phyloP scores from a whole-genome alignment of 164 flowering plant species.

The Stephania japonica region DNA sequence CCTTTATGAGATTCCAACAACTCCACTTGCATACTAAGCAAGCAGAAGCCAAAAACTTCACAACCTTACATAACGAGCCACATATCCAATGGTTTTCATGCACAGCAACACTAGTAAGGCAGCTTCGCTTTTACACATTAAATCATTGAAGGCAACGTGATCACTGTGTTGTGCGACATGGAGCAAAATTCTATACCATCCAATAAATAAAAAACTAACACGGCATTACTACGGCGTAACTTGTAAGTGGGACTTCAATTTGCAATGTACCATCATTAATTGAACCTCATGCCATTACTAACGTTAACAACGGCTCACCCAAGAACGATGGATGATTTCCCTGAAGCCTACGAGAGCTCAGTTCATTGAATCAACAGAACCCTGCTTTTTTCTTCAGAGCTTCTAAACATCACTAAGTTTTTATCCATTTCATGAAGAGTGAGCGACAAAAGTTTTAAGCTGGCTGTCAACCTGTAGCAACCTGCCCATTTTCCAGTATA shows the following conservation, averaged over 20 bases:
- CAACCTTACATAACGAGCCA: neutral
- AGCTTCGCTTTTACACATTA: neutral
- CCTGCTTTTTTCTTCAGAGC: constrained; percentile 23
- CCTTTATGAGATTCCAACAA: neutral
- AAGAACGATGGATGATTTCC: constrained; percentile 20
- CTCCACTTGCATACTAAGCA: neutral
- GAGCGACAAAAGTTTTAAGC: no score
- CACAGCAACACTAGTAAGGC: neutral
- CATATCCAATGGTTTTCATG: neutral
- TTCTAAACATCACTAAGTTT: no score
- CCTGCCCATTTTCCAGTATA: no score
- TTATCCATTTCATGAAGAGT: no score
- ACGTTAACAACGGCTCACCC: constrained; percentile 22
- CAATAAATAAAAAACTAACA: no score
- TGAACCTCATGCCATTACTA: constrained; percentile 16
- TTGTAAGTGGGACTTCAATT: neutral
- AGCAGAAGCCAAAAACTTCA: neutral
- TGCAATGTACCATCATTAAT: constrained; percentile 21
- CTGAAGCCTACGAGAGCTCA: constrained; percentile 18
- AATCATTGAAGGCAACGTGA: neutral
- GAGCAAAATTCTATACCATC: neutral
- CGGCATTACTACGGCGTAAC: neutral
- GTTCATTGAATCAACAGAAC: constrained; percentile 10
- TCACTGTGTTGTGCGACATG: neutral
- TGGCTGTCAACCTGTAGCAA: no score